Conservation (phyloP, 306 rosid species). For the Dicorynia guianensis region DNA sequence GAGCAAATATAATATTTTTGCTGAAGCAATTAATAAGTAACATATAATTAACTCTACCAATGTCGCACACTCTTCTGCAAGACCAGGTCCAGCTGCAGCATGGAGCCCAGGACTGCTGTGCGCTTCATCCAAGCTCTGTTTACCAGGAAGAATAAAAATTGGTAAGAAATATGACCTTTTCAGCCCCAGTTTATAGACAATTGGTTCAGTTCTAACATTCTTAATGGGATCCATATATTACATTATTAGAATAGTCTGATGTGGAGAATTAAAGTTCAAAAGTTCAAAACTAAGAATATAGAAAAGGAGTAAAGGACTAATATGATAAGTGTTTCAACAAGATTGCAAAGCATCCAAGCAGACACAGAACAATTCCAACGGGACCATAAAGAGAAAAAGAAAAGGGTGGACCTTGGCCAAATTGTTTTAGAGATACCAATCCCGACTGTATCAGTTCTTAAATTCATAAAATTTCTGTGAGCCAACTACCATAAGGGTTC, state of each 20-base stretch:
- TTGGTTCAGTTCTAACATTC: slow-evolving; percentile 26
- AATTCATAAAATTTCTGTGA: slow-evolving; percentile 11
- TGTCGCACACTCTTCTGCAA: slow-evolving; percentile 92
- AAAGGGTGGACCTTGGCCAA: neutral
- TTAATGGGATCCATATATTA: slow-evolving; percentile 21
- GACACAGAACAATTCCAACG: neutral
- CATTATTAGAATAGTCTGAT: slow-evolving; percentile 13
- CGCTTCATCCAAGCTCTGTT: slow-evolving; percentile 93
- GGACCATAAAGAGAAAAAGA: neutral
- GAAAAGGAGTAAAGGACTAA: neutral
- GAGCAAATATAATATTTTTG: neutral
- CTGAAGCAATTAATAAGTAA: slow-evolving; percentile 3
- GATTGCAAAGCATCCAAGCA: neutral
- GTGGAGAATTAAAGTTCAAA: slow-evolving; percentile 20
- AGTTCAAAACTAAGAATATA: slow-evolving; percentile 21
- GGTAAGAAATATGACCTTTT: slow-evolving; percentile 20
- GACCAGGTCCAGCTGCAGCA: slow-evolving; percentile 99
- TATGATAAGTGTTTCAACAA: slow-evolving; percentile 1
- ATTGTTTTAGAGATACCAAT: neutral
- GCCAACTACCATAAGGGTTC: slow-evolving; percentile 22
- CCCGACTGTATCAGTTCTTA: slow-evolving; percentile 6
- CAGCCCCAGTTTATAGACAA: slow-evolving; percentile 7
- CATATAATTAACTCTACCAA: slow-evolving; percentile 57
- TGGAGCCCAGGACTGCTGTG: slow-evolving; percentile 96
- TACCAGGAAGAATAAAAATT: slow-evolving; percentile 39